Conservation (phyloP, 768 basidiomycete species). For the Trametes cubensis region DNA sequence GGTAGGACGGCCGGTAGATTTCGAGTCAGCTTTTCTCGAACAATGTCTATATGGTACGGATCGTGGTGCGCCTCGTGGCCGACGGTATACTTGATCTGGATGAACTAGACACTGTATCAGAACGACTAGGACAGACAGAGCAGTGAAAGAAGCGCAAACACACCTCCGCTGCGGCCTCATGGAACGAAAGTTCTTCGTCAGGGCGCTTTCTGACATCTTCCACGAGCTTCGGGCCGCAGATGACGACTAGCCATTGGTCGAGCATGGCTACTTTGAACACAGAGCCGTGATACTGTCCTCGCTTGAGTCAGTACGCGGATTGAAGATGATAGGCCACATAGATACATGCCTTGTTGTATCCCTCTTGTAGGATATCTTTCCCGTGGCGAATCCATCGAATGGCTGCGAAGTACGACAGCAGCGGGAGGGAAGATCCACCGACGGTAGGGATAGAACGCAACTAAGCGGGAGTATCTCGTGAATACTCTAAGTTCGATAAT, state of each 20-base stretch:
- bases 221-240: conserved; percentile 24
- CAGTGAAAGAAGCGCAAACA: not conserved
- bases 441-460: conserved; percentile 35
- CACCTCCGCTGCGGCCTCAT: conserved; percentile 17
- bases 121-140: too few species aligned
- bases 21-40: conserved; percentile 13
- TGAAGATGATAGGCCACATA: not conserved
- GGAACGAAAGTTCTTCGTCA: conserved; percentile 25
- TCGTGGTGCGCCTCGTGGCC: conserved; percentile 28
- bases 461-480: conserved; percentile 11
- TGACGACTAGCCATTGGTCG: conserved; percentile 24
- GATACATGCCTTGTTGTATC: conserved; percentile 34
- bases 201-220: conserved; percentile 30
- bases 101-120: not conserved
- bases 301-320: not conserved
- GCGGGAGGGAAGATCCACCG: conserved; percentile 28
- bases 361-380: conserved; percentile 34
- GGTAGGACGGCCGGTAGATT: conserved; percentile 6
- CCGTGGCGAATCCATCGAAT: conserved; percentile 25
- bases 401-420: conserved; percentile 34
- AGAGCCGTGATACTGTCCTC: conserved; percentile 18
- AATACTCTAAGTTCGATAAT: not conserved
- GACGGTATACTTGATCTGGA: conserved; percentile 41
- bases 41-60: conserved; percentile 24
- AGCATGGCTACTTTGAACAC: conserved; percentile 23